Percentiles rank a stretch among this genome's conserved stretches.
phyloP scores from a whole-genome alignment of 129 eudicot genomes.

The Pseudognaphalium luteoalbum region DNA sequence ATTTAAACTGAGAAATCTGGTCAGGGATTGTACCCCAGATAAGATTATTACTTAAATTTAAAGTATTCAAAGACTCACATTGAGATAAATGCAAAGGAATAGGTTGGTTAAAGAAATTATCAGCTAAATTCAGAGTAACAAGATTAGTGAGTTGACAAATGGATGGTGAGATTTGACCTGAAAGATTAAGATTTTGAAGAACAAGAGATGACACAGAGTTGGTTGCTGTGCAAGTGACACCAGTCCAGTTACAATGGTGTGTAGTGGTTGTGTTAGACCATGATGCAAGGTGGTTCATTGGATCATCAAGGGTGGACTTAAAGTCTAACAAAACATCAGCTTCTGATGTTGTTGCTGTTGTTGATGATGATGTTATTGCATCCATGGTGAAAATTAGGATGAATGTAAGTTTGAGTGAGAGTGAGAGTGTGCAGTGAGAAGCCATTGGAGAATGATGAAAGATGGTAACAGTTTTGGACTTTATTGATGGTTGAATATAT shows the following conservation, averaged over 20 bases:
- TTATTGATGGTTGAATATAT: neutral
- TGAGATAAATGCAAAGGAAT: slow-evolving; percentile 88
- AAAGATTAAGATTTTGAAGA: slow-evolving; percentile 75
- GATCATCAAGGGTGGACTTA: slow-evolving; percentile 73
- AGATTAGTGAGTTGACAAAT: slow-evolving; percentile 58
- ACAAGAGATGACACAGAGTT: slow-evolving; percentile 50
- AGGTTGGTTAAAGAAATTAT: slow-evolving; percentile 77
- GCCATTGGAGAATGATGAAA: slow-evolving; percentile 52
- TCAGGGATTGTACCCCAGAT: slow-evolving; percentile 96
- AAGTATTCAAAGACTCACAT: slow-evolving; percentile 56
- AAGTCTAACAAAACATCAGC: slow-evolving; percentile 69
- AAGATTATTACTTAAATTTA: slow-evolving; percentile 79
- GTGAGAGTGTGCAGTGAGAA: slow-evolving; percentile 37
- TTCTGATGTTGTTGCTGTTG: slow-evolving; percentile 45
- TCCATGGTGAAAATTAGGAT: slow-evolving; percentile 30
- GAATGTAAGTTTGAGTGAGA: slow-evolving; percentile 33
- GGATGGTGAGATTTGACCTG: slow-evolving; percentile 81
- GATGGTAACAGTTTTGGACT: slow-evolving; percentile 6
- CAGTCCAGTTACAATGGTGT: slow-evolving; percentile 89
- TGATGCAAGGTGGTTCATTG: slow-evolving; percentile 53
- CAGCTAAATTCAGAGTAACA: slow-evolving; percentile 62
- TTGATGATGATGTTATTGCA: slow-evolving; percentile 19
- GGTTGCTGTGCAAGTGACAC: slow-evolving; percentile 58
- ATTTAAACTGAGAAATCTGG: slow-evolving; percentile 72
- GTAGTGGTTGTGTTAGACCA: slow-evolving; percentile 73